Base-by-base conservation (phyloP, 2,329 filamentous ascomycete genomes). In the Xylariales sp. region DNA sequence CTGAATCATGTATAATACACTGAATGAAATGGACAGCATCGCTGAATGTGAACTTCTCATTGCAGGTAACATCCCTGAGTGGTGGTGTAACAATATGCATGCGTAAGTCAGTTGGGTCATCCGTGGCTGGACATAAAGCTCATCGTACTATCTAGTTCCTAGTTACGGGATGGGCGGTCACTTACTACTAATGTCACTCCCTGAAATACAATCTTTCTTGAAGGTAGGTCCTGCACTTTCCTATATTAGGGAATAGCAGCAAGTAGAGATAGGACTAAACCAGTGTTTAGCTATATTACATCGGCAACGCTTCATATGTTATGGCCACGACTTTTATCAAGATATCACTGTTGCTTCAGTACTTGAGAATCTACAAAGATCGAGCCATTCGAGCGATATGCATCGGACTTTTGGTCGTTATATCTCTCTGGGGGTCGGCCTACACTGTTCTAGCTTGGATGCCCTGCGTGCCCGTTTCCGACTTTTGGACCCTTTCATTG, bases 291-390 rank as follows among this genome's bases (percentile, higher is more conserved):
- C 31, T 36, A 16, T 48, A 49, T 20, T 56, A 56, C 32, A 37
- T 53, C 13, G 31, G 33, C 15, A 52, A 50, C 20, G 47, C 40
- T 4, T 40, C 44, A 5, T 54, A 55, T 40, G 46, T 38, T 25
- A 41, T 48, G 14, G 48, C 53, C 19, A 47, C 50, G 13, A 42
- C 48, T 8, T 33, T 55, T 4, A 52, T 56, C 35, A 56, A 56
- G 40, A 40, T 56, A 21, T 50, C 51, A 6, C 47, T 56, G 19
- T 35, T 56, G 24, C 45, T 54, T 27, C 53, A 56, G 36, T 56
- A 50, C 29, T 42, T 55, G 25, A 51, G 53, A 6, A 33, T 54
- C 25, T 56, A 46, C 33, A 35, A 38, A 2, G 21, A 25, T 6
- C 33, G 20, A 8, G 23, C 19, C 11, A 15, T 35, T 11, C 19